Evolutionary conservation across 371 early-diverging fungal genomes (phyloP).

Genomic region (Mucor velutinosus): DNA sequence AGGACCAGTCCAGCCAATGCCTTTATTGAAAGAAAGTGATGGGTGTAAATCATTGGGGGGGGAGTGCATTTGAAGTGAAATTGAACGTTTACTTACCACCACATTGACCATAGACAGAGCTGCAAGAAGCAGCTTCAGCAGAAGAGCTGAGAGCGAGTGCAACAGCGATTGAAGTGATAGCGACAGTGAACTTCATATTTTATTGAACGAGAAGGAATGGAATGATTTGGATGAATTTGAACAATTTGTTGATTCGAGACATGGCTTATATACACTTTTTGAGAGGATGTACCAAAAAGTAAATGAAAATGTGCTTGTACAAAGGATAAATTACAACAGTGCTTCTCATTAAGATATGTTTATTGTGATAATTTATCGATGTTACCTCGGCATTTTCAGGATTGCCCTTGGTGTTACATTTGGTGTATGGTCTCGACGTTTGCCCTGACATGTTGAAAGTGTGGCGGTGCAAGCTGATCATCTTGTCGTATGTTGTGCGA

Average conservation of each 20-base stretch:
- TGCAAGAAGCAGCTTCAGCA: conserved; percentile 21
- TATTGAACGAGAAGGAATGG: background rate
- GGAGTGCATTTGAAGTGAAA: background rate
- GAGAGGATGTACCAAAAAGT: background rate
- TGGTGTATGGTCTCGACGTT: background rate
- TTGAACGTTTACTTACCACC: conserved; percentile 22
- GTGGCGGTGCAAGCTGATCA: background rate
- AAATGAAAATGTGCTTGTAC: background rate
- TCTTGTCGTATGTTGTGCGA: background rate
- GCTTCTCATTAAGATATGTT: background rate
- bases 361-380: background rate
- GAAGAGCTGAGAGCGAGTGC: conserved; percentile 9
- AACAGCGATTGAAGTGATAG: conserved; percentile 2
- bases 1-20: conserved; percentile 34
- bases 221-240: background rate
- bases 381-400: background rate
- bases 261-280: background rate
- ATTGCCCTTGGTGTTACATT: background rate
- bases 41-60: background rate
- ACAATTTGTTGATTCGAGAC: background rate
- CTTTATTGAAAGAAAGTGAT: conserved; percentile 9
- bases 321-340: background rate
- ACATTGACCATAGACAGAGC: conserved; percentile 34
- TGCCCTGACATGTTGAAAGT: background rate
- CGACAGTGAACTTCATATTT: conserved; percentile 3